Percentiles rank a stretch among this genome's conserved stretches.
These are phyloP conservation scores for Podospora appendiculata DNA, from an alignment of 495 filamentous ascomycete genomes.

Conservation along the genomic window DNA sequence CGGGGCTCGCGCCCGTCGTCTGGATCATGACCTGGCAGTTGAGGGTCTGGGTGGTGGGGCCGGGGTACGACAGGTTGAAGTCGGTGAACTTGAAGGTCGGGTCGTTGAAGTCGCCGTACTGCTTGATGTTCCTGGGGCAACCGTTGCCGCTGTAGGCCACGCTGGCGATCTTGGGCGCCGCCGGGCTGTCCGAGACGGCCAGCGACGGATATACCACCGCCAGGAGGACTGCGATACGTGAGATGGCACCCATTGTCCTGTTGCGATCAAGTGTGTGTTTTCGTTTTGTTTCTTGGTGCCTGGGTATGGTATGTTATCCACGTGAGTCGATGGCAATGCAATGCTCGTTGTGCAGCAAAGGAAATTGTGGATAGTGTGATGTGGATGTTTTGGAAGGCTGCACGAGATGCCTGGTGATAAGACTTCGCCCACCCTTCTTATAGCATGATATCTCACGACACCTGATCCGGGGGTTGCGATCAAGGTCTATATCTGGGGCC, in stretches of 20 bases:
- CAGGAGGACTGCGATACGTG: constrained; percentile 13
- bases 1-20: constrained; percentile 21
- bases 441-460: background rate
- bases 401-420: background rate
- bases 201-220: constrained; percentile 13
- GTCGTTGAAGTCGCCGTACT: constrained; percentile 26
- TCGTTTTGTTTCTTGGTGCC: background rate
- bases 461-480: background rate
- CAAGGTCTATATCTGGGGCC: background rate
- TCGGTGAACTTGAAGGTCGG: constrained; percentile 24
- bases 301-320: background rate
- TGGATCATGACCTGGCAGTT: constrained; percentile 36
- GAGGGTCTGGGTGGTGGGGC: constrained; percentile 16
- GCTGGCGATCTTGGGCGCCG: constrained; percentile 19
- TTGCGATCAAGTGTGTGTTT: background rate
- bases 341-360: background rate
- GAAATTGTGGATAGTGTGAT: background rate
- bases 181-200: constrained; percentile 2
- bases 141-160: constrained; percentile 33
- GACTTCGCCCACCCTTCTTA: background rate
- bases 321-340: background rate
- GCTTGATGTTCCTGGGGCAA: constrained; percentile 25
- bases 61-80: constrained; percentile 24
- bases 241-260: constrained; percentile 21
- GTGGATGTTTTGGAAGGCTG: background rate